Evolutionary conservation across 495 filamentous ascomycete genomes (phyloP), one percentile per base, ranked within the genome.

Genomic region (Penicillium pulvis): DNA sequence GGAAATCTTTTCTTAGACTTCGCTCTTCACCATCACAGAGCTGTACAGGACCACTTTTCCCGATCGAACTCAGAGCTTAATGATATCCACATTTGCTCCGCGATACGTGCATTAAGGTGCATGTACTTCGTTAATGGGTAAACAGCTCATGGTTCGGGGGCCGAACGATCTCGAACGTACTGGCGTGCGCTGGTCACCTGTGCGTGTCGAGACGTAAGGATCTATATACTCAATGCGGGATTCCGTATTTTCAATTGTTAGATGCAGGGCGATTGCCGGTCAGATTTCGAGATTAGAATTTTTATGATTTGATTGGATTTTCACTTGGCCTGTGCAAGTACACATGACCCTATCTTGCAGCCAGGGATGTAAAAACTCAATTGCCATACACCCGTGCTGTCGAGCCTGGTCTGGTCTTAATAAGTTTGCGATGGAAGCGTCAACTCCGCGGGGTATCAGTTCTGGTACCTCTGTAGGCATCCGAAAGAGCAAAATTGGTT

Each of bases 141-240:
- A 12, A 36, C 33, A 14, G 33, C 33, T 36, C 33, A 10, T 36
- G 33, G 14, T n/a, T 26, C 14, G 17, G 56, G 49, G 54, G 55
- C 59, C 55, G 24, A 61, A 47, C 9, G 59, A 61, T 57, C 58
- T 62, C 35, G 53, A 65, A 56, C 53, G 49, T 49, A 39, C 30
- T 43, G 51, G 54, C 19, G 9, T 19, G 36, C 31, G 11, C 50
- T 28, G 44, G 55, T 64, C 58, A 61, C 23, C 58, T 8, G 19
- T 47, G 45, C 10, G n/a, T 14, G 12, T 24, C 30, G 8, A 26
- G 12, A 47, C 16, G 45, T 26, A 47, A 57, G 46, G 24, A 39
- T 26, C 30, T 35, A 19, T 51, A 51, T 51, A 14, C 48, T 51
- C 20, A 16, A 36, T 33, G 23, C 20, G 23, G 45, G 45, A 26